Evolutionary conservation across 257 asterid species (phyloP).

Genomic region (Lavandula angustifolia): DNA sequence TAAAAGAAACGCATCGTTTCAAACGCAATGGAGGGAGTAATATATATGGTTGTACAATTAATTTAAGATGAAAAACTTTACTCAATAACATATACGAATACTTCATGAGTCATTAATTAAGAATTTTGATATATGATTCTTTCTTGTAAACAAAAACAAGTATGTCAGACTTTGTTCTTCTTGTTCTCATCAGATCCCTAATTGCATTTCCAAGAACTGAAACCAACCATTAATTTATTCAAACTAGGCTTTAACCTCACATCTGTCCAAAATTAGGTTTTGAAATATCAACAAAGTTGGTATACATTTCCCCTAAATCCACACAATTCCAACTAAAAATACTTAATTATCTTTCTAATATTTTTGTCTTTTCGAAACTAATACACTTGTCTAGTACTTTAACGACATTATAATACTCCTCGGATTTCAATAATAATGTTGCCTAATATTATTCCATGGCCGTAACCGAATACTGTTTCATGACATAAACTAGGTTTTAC

Average conservation of each 20-base stretch:
- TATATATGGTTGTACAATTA: too few species aligned
- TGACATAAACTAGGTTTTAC: slow-evolving; percentile 35
- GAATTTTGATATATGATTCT: not conserved
- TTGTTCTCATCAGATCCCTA: slow-evolving; percentile 42
- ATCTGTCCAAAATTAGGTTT: slow-evolving; percentile 43
- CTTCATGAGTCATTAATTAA: not conserved
- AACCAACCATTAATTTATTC: slow-evolving; percentile 34
- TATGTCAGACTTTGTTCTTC: slow-evolving; percentile 43
- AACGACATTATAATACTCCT: slow-evolving; percentile 39
- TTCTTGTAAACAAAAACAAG: slow-evolving; percentile 34
- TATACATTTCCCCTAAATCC: slow-evolving; percentile 36
- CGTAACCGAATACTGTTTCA: slow-evolving; percentile 22
- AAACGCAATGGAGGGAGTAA: too few species aligned
- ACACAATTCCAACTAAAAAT: slow-evolving; percentile 17
- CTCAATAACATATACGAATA: too few species aligned
- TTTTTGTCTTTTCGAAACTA: slow-evolving; percentile 39
- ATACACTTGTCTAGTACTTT: slow-evolving; percentile 35
- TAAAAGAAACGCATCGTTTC: too few species aligned
- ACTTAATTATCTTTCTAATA: slow-evolving; percentile 13
- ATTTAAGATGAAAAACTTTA: too few species aligned
- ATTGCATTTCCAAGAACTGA: slow-evolving; percentile 47
- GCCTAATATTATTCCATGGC: slow-evolving; percentile 41
- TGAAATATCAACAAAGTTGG: slow-evolving; percentile 32
- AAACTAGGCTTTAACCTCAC: slow-evolving; percentile 1
- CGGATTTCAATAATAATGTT: slow-evolving; percentile 40